phyloP scores from a whole-genome alignment of 768 basidiomycete species.

The Tricholoma terreum region DNA sequence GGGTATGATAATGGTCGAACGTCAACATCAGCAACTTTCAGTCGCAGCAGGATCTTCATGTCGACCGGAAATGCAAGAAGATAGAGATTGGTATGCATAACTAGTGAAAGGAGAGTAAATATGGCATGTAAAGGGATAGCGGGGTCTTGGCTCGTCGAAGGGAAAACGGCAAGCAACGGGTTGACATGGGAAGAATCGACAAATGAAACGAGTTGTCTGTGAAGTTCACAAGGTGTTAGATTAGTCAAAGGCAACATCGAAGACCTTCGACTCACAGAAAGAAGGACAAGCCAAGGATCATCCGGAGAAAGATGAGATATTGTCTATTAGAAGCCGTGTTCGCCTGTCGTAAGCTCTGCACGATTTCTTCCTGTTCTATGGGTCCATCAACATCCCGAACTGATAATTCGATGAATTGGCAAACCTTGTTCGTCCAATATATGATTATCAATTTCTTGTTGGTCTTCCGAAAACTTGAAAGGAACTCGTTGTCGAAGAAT shows the following conservation, averaged over 20 bases:
- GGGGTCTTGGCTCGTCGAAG: constrained; percentile 18
- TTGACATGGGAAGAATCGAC: constrained; percentile 29
- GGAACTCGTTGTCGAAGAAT: constrained; percentile 44
- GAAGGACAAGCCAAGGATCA: constrained; percentile 42
- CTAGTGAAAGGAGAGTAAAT: constrained; percentile 47
- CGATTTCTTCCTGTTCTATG: constrained; percentile 60
- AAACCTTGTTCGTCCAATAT: constrained; percentile 57
- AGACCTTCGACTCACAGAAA: constrained; percentile 39
- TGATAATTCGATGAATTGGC: neutral
- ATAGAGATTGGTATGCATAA: constrained; percentile 48
- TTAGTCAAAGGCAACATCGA: neutral
- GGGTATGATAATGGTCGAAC: constrained; percentile 29
- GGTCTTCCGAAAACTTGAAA: constrained; percentile 32
- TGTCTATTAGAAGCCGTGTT: constrained; percentile 41
- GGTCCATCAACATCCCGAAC: neutral
- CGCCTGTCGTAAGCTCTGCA: constrained; percentile 45
- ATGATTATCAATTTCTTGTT: constrained; percentile 24
- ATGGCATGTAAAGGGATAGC: constrained; percentile 44
- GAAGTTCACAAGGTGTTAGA: constrained; percentile 9
- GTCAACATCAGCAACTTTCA: constrained; percentile 17
- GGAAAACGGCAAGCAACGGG: constrained; percentile 46
- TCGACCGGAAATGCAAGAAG: constrained; percentile 39
- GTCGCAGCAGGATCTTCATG: constrained; percentile 26
- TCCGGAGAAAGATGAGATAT: constrained; percentile 38
- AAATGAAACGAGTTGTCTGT: constrained; percentile 49